Percentiles rank a stretch among this genome's conserved stretches.
These are phyloP conservation scores for Aspergillus melleus DNA, from an alignment of 2,329 filamentous ascomycete genomes.

Conservation along the genomic window DNA sequence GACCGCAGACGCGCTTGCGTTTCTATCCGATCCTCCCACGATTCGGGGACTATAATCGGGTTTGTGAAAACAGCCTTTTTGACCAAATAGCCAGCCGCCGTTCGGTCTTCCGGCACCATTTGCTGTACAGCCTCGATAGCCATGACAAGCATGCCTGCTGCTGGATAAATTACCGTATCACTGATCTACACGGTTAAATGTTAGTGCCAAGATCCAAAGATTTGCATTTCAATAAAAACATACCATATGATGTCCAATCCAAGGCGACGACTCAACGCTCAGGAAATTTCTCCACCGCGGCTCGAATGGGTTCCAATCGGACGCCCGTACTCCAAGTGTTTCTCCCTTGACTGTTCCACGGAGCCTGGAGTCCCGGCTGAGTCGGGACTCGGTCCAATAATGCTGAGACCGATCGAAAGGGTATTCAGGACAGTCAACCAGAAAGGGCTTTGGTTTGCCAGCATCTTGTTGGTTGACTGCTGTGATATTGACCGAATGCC, in stretches of 20 bases:
- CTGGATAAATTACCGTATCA: slow-evolving; percentile 30
- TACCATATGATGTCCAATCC: neutral
- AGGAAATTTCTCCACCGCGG: neutral
- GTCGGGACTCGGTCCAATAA: neutral
- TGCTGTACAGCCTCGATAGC: slow-evolving; percentile 33
- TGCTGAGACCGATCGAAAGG: neutral
- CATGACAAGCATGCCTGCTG: slow-evolving; percentile 33
- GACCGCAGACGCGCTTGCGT: too few species aligned
- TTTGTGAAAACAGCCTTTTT: too few species aligned
- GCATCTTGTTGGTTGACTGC: too few species aligned
- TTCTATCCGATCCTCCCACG: too few species aligned
- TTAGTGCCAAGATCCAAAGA: too few species aligned
- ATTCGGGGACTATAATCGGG: too few species aligned
- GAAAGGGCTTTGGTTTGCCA: neutral
- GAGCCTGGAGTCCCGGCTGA: neutral
- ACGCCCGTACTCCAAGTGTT: neutral
- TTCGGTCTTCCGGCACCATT: slow-evolving; percentile 10
- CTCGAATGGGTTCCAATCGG: neutral
- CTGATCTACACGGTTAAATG: neutral
- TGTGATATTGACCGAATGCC: neutral
- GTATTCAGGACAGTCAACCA: neutral
- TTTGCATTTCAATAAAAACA: neutral
- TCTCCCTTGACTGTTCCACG: neutral
- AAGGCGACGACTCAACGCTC: neutral
- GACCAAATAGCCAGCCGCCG: slow-evolving; percentile 23